phyloP scores from a whole-genome alignment of 768 basidiomycete species.

The Hortiboletus campestris region DNA sequence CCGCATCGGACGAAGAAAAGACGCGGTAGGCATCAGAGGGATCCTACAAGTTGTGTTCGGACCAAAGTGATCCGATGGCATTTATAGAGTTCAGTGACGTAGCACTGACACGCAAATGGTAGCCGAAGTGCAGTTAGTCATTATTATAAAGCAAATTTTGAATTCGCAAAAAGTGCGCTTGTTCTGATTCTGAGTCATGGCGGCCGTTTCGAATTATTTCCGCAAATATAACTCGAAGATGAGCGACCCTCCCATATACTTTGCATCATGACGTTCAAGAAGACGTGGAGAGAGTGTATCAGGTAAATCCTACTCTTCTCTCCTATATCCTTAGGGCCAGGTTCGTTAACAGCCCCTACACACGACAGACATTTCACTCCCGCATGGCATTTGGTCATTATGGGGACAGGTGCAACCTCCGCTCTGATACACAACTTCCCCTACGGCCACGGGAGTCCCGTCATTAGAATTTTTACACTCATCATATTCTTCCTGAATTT shows the following conservation, averaged over 20 bases:
- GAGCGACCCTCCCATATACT: neutral
- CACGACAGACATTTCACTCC: conserved; percentile 46
- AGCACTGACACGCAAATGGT: neutral
- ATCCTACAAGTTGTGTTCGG: neutral
- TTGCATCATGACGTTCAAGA: conserved; percentile 21
- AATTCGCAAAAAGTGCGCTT: neutral
- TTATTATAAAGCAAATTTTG: neutral
- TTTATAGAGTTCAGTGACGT: neutral
- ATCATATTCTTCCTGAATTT: conserved; percentile 42
- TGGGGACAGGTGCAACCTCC: conserved; percentile 46
- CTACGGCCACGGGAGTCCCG: conserved; percentile 36
- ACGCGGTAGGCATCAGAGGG: neutral
- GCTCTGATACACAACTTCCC: conserved; percentile 43
- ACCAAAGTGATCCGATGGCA: neutral
- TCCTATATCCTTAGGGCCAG: neutral
- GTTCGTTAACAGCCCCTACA: neutral
- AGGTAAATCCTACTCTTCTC: conserved; percentile 18
- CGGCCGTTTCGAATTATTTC: neutral
- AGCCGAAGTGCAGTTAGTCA: neutral
- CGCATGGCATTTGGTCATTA: conserved; percentile 46
- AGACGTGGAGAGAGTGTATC: conserved; percentile 38
- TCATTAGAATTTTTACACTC: conserved; percentile 36
- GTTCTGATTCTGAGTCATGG: neutral
- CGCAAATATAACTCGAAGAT: neutral
- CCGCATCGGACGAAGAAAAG: conserved; percentile 1